Evolutionary conservation across 169 alveolate genomes (phyloP).

Genomic region (Plasmodium vivax): DNA sequence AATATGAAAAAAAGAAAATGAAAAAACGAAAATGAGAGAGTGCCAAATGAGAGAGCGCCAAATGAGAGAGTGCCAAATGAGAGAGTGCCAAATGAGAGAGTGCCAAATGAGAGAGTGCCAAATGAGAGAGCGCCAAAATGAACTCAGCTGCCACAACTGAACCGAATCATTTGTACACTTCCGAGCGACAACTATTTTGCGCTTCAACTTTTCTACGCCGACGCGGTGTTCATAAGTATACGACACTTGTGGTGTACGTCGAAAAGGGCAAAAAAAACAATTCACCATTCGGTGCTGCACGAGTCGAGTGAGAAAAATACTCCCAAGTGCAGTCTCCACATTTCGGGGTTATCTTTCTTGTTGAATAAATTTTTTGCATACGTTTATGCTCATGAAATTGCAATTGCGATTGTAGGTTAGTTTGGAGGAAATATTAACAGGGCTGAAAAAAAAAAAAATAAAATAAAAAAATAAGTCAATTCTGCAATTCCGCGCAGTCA

Average conservation of each 20-base stretch:
- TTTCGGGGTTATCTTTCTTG: not conserved
- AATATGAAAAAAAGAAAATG: not conserved
- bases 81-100: no score
- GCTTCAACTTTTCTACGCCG: not conserved
- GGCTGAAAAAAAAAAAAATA: not conserved
- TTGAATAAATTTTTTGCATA: not conserved
- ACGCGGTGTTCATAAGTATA: not conserved
- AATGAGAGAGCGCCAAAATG: not conserved
- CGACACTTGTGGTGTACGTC: not conserved
- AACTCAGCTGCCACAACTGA: not conserved
- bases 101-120: no score
- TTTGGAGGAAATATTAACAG: not conserved
- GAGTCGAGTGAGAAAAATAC: not conserved
- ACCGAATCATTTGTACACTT: not conserved
- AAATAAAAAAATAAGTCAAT: not conserved
- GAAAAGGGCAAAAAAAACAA: not conserved
- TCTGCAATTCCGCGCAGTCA: no score
- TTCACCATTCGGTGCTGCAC: not conserved
- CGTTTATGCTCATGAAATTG: not conserved
- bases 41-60: not conserved
- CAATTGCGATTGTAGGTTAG: not conserved
- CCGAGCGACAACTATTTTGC: not conserved
- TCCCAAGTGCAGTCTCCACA: not conserved
- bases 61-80: no score
- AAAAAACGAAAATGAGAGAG: not conserved